phyloP scores from a whole-genome alignment of 176 grass and related monocot species.

The Musa schizocarpa region DNA sequence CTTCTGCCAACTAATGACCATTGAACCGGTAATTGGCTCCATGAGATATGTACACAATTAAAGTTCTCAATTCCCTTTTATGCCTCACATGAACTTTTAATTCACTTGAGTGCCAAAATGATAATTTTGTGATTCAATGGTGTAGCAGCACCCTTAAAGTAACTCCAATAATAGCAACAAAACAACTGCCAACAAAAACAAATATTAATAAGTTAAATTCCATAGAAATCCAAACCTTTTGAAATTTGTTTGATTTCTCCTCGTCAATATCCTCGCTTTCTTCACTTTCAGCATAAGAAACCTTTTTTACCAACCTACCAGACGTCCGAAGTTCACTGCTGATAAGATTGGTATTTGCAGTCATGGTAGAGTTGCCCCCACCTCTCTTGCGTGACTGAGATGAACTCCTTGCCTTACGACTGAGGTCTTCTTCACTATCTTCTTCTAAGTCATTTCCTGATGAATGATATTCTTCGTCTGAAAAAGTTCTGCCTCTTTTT shows the following conservation, averaged over 20 bases:
- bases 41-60: not conserved
- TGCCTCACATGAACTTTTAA: not conserved
- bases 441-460: constrained; percentile 67
- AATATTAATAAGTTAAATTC: not conserved
- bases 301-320: constrained; percentile 63
- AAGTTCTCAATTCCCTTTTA: not conserved
- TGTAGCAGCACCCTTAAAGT: not conserved
- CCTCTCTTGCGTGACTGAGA: constrained; percentile 41
- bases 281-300: constrained; percentile 99
- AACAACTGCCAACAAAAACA: not conserved
- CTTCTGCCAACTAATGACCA: not conserved
- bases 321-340: constrained; percentile 70
- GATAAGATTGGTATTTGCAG: constrained; percentile 27
- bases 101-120: not conserved
- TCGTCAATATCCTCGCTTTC: constrained; percentile 72
- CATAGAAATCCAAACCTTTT: constrained; percentile 46
- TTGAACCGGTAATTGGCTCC: not conserved
- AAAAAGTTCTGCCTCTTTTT: constrained; percentile 50
- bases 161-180: not conserved
- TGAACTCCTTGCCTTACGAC: constrained; percentile 42
- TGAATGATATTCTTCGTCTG: constrained; percentile 76
- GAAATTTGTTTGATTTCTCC: constrained; percentile 62
- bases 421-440: constrained; percentile 36
- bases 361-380: constrained; percentile 20
- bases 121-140: not conserved